Conservation (phyloP, 2,329 filamentous ascomycete species). For the Penicillium sp. region DNA sequence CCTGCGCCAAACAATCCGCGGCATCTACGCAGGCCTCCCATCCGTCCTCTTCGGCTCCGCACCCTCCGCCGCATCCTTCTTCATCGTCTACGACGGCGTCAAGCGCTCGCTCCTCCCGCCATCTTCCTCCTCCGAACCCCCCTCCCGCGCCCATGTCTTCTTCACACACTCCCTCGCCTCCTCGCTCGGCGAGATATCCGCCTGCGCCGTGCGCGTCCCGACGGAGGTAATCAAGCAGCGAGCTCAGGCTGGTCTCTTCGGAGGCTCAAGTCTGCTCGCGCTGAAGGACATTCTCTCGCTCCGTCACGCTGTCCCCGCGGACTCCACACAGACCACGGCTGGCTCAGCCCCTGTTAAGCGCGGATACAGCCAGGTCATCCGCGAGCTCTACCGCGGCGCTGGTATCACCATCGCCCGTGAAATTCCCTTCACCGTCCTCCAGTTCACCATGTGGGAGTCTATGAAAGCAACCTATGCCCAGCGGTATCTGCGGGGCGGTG, state of each 20-base stretch:
- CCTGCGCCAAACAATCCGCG: conserved; percentile 80
- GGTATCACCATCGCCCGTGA: conserved; percentile 91
- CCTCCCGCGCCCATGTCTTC: conserved; percentile 38
- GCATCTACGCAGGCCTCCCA: conserved; percentile 91
- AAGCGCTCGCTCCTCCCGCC: conserved; percentile 57
- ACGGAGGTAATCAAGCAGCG: conserved; percentile 98
- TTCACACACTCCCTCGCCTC: conserved; percentile 81
- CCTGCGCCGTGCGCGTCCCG: conserved; percentile 87
- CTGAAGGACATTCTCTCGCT: conserved; percentile 68
- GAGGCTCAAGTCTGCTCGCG: conserved; percentile 66
- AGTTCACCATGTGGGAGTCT: conserved; percentile 95
- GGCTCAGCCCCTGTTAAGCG: conserved; percentile 35
- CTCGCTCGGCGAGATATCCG: conserved; percentile 83
- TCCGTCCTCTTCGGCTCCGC: conserved; percentile 88
- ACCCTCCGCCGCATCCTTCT: conserved; percentile 94
- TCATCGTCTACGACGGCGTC: conserved; percentile 84
- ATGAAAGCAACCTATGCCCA: conserved; percentile 65
- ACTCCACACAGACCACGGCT: neutral
- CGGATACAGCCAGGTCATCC: conserved; percentile 63
- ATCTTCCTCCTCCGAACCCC: conserved; percentile 25
- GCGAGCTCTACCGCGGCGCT: conserved; percentile 89
- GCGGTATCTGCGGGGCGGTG: conserved; percentile 42
- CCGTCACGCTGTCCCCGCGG: conserved; percentile 34
- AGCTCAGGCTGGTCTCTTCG: conserved; percentile 83
- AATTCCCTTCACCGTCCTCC: conserved; percentile 95